These are phyloP conservation scores for Zizania palustris DNA, from an alignment of 202 grass and related monocot genomes.

Conservation along the genomic window DNA sequence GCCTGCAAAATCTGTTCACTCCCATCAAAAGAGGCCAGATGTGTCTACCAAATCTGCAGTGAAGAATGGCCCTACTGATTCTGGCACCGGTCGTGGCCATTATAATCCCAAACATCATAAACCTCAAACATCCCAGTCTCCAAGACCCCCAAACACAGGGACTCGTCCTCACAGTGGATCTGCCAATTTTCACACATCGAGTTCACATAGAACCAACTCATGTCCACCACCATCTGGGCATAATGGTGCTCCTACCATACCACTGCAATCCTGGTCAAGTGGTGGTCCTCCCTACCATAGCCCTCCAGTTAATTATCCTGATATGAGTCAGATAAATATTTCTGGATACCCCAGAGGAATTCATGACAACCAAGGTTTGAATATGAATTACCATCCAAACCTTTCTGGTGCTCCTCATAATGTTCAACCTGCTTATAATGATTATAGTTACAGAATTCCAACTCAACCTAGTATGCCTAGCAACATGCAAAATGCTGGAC, in stretches of 20 bases:
- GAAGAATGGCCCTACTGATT: constrained; percentile 54
- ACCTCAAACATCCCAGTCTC: constrained; percentile 44
- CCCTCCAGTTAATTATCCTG: constrained; percentile 36
- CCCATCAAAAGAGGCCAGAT: constrained; percentile 52
- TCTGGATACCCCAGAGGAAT: constrained; percentile 41
- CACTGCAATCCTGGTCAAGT: constrained; percentile 58
- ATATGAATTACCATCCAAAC: constrained; percentile 20
- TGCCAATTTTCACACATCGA: constrained; percentile 41
- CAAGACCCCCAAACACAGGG: constrained; percentile 48
- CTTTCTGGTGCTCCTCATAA: constrained; percentile 44
- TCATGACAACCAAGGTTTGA: not conserved
- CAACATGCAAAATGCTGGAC: constrained; percentile 29
- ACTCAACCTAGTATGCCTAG: constrained; percentile 25
- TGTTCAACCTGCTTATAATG: constrained; percentile 35
- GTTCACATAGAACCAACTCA: constrained; percentile 38
- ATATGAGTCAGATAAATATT: constrained; percentile 31
- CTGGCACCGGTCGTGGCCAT: constrained; percentile 34
- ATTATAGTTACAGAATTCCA: constrained; percentile 44
- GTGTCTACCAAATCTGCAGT: constrained; percentile 43
- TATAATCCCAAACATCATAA: constrained; percentile 56
- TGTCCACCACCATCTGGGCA: constrained; percentile 35
- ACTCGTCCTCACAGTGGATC: constrained; percentile 24
- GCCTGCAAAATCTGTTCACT: constrained; percentile 45
- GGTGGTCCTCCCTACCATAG: constrained; percentile 42
- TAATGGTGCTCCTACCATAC: constrained; percentile 43